These are phyloP conservation scores for Bipolaris oryzae DNA, from an alignment of 2,329 filamentous ascomycete species.

Conservation along the genomic window DNA sequence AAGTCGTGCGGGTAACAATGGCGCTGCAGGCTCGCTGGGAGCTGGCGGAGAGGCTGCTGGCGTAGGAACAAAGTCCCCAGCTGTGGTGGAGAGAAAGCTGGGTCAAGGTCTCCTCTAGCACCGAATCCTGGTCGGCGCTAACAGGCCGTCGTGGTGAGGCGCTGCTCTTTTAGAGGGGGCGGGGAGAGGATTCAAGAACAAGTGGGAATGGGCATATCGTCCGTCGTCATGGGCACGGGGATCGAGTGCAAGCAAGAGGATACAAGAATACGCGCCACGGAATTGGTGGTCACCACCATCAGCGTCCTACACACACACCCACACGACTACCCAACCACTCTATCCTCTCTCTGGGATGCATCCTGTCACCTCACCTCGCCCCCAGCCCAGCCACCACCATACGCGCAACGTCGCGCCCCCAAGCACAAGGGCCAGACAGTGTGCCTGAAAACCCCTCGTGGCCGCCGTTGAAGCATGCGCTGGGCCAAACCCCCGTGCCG, in stretches of 20 bases:
- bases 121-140: slow-evolving; percentile 23
- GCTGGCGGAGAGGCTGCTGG: slow-evolving; percentile 16
- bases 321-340: not conserved
- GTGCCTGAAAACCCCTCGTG: slow-evolving; percentile 15
- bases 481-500: slow-evolving; percentile 4
- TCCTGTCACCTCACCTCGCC: not conserved
- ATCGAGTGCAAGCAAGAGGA: too few species aligned
- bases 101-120: slow-evolving; percentile 18
- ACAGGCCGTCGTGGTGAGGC: slow-evolving; percentile 5
- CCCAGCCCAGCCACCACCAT: not conserved
- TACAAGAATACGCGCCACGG: too few species aligned
- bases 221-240: too few species aligned
- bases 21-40: slow-evolving; percentile 16
- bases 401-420: slow-evolving; percentile 2
- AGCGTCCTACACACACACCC: not conserved
- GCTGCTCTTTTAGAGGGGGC: slow-evolving; percentile 1
- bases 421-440: slow-evolving; percentile 8
- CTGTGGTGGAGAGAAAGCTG: slow-evolving; percentile 20
- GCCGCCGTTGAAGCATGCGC: slow-evolving; percentile 16
- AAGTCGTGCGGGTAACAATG: slow-evolving; percentile 20
- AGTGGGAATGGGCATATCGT: too few species aligned
- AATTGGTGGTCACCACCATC: too few species aligned
- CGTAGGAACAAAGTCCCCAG: slow-evolving; percentile 10
- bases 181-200: not conserved
- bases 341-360: not conserved